Conservation (phyloP, 805 yeast species). For the Metschnikowia gruessii region DNA sequence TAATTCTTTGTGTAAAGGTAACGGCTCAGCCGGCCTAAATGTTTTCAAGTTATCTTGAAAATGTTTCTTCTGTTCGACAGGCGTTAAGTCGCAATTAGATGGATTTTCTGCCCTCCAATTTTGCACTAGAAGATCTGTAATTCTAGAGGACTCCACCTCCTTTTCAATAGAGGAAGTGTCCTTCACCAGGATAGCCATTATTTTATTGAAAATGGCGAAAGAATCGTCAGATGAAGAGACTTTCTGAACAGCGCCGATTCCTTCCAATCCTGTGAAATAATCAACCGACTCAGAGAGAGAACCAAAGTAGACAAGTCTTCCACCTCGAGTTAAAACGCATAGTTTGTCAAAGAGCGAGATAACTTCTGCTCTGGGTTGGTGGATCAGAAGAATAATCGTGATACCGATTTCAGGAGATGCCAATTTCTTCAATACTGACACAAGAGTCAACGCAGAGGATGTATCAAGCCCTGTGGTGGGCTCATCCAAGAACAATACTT, state of each 20-base stretch:
- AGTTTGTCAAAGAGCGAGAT: constrained; percentile 64
- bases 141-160: constrained; percentile 12
- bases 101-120: constrained; percentile 14
- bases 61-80: constrained; percentile 16
- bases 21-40: constrained; percentile 21
- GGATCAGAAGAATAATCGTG: constrained; percentile 72
- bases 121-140: constrained; percentile 13
- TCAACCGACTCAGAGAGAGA: constrained; percentile 41
- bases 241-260: constrained; percentile 10
- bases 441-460: constrained; percentile 63
- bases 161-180: constrained; percentile 14
- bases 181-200: constrained; percentile 21
- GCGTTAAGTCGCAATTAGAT: constrained; percentile 1
- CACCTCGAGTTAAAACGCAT: constrained; percentile 61
- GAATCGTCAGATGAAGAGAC: constrained; percentile 12
- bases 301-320: constrained; percentile 48
- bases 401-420: constrained; percentile 53
- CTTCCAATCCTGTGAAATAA: constrained; percentile 41
- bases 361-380: constrained; percentile 82
- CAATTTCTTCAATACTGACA: constrained; percentile 54
- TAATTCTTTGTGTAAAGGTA: constrained; percentile 31
- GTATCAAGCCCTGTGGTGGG: constrained; percentile 89
- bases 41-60: constrained; percentile 20
- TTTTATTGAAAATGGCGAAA: constrained; percentile 14
- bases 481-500: constrained; percentile 75